Evolutionary conservation across 164 flowering plant genomes (phyloP).

Genomic region (Echeveria elegans): DNA sequence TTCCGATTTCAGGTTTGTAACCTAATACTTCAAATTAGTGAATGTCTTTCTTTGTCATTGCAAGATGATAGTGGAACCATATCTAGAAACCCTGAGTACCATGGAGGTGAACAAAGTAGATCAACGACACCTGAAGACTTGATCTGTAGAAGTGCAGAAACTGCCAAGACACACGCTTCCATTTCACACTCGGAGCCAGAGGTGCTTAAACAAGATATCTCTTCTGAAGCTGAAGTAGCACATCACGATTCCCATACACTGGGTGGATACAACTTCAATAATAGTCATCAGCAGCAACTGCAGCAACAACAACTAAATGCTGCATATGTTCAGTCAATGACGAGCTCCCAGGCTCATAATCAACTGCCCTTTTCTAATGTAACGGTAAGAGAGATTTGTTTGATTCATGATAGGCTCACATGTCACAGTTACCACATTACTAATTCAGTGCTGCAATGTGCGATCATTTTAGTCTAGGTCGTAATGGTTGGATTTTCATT

Average conservation of each 20-base stretch:
- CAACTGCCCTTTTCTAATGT: conserved; percentile 52
- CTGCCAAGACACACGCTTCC: conserved; percentile 37
- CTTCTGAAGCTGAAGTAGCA: conserved; percentile 43
- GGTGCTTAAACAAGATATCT: conserved; percentile 43
- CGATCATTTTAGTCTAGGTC: no score
- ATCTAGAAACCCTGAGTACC: conserved; percentile 68
- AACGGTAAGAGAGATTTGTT: conserved; percentile 37
- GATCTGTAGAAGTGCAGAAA: conserved; percentile 31
- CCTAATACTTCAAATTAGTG: background rate
- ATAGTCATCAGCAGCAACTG: conserved; percentile 51
- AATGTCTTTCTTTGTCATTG: background rate
- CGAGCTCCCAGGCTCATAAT: conserved; percentile 64
- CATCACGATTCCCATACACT: conserved; percentile 56
- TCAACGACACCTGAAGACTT: conserved; percentile 40
- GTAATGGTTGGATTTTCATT: no score
- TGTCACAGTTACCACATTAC: background rate
- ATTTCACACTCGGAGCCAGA: conserved; percentile 58
- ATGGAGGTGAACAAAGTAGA: conserved; percentile 58
- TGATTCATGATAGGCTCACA: background rate
- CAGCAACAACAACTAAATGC: conserved; percentile 58
- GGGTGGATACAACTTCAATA: conserved; percentile 57
- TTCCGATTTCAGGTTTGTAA: conserved; percentile 50
- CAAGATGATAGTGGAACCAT: background rate
- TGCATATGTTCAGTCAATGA: conserved; percentile 39
- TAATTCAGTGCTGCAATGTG: no score